Base-by-base conservation (phyloP, 257 asterid genomes). In the Ballota nigra region DNA sequence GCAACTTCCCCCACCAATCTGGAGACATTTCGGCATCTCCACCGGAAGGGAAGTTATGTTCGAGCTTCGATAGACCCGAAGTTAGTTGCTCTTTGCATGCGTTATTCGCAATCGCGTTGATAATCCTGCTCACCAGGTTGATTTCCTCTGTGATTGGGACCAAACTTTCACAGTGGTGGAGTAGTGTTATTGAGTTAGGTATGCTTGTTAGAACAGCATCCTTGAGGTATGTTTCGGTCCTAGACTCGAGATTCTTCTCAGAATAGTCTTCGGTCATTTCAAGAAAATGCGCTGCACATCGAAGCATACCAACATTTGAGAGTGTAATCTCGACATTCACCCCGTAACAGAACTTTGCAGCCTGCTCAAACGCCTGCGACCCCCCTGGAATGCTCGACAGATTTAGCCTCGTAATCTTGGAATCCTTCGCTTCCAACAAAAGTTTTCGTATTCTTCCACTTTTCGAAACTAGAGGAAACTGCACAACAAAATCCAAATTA, bases 321-420 rank as follows among this genome's bases (percentile, higher is more conserved):
- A 79, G 51, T n/a, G 91, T 85, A 19, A 91, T 83, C 75, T 93
- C 97, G 5, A 89, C 43, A 53, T 83, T 85, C 18, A 89, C 90
- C 1, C 97, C 98, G 29, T 93, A 93, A 57, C 98, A 86, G 87
- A 93, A 91, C 73, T 93, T 93, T 24, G 98, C 96, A 60, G 97
- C 93, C 31, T 77, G 85, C 83, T 93, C 98, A 51, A 93, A 93
- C 23, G 96, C 95, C 28, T 83, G 91, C 51, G 96, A 76, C 82
- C 98, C 98, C 5, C 98, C 98, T 15, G 97, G 98, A 10, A 93
- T 75, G 15, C 79, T 77, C 0, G 87, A 81, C 56, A 93, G 89
- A 70, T 80, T 87, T 31, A 93, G 53, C 76, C 85, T 80, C 6
- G 91, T 76, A 56, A 77, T 58, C 68, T 89, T 93, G 15, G 97